Conservation (phyloP, 768 basidiomycete genomes). For the Daedaleopsis sinensis region DNA sequence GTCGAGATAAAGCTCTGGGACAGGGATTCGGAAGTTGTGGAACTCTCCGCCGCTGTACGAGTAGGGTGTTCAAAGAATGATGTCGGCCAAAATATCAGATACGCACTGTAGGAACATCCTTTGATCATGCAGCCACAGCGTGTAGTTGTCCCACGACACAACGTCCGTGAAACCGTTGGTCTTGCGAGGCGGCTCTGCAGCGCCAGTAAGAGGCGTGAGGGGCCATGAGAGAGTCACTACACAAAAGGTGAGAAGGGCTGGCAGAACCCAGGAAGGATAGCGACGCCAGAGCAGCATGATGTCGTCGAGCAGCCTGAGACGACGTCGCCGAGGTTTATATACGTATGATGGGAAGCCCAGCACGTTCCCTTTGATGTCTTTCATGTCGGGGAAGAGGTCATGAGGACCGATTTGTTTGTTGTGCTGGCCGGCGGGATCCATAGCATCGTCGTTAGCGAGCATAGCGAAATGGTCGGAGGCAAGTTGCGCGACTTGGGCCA, state of each 20-base stretch:
- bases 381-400: too few relatives aligned
- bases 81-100: slow-evolving; percentile 28
- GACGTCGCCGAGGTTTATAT: too few relatives aligned
- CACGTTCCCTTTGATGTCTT: too few relatives aligned
- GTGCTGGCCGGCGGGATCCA: too few relatives aligned
- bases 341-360: too few relatives aligned
- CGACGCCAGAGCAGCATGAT: not conserved
- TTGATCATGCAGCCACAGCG: slow-evolving; percentile 68
- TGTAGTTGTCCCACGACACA: slow-evolving; percentile 69
- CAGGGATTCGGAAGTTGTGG: slow-evolving; percentile 80
- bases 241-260: slow-evolving; percentile 17
- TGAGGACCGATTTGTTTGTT: too few relatives aligned
- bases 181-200: slow-evolving; percentile 28
- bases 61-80: not conserved
- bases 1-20: slow-evolving; percentile 80
- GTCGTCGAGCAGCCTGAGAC: not conserved
- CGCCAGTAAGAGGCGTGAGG: not conserved
- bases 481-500: too few relatives aligned
- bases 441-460: too few relatives aligned
- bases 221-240: slow-evolving; percentile 22
- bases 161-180: slow-evolving; percentile 37
- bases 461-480: too few relatives aligned
- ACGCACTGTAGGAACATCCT: slow-evolving; percentile 68
- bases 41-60: slow-evolving; percentile 75
- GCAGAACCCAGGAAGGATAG: slow-evolving; percentile 17